These are phyloP conservation scores for Hibiscus trionum DNA, from an alignment of 345 rosid genomes.

Conservation along the genomic window DNA sequence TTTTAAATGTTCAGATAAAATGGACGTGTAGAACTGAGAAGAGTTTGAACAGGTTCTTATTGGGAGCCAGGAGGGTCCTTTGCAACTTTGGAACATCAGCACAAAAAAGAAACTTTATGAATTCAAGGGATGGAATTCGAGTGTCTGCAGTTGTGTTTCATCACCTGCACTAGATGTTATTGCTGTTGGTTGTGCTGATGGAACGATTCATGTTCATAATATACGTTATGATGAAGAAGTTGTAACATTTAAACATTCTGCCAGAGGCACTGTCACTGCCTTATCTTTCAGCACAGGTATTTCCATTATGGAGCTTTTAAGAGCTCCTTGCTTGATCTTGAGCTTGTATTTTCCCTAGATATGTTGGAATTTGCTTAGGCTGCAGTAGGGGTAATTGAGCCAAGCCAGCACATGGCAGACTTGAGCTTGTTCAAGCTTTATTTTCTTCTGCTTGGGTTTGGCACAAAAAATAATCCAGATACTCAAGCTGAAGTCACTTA, in stretches of 20 bases:
- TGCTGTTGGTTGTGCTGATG: slow-evolving; percentile 93
- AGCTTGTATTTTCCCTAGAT: not conserved
- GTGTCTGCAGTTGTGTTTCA: slow-evolving; percentile 70
- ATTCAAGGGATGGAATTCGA: slow-evolving; percentile 77
- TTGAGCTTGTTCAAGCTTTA: not conserved
- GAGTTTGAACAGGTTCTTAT: slow-evolving; percentile 53
- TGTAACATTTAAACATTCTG: slow-evolving; percentile 64
- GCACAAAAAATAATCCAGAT: not conserved
- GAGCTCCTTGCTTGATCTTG: not conserved
- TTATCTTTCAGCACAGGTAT: slow-evolving; percentile 81
- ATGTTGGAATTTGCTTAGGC: not conserved
- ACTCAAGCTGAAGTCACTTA: not conserved
- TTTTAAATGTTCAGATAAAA: not conserved
- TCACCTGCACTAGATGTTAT: slow-evolving; percentile 95
- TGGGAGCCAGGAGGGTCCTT: slow-evolving; percentile 76
- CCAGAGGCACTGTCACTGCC: slow-evolving; percentile 74
- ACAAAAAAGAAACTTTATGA: slow-evolving; percentile 75
- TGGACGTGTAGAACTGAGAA: not conserved
- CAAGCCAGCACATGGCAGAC: not conserved
- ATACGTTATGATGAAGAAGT: slow-evolving; percentile 67
- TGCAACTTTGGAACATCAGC: slow-evolving; percentile 95
- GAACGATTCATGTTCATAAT: slow-evolving; percentile 82
- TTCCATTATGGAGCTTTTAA: not conserved
- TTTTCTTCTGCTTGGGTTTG: not conserved
- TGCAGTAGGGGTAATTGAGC: not conserved